phyloP scores from a whole-genome alignment of 805 yeast genomes.

The Isabelozyma pseudorhagii region DNA sequence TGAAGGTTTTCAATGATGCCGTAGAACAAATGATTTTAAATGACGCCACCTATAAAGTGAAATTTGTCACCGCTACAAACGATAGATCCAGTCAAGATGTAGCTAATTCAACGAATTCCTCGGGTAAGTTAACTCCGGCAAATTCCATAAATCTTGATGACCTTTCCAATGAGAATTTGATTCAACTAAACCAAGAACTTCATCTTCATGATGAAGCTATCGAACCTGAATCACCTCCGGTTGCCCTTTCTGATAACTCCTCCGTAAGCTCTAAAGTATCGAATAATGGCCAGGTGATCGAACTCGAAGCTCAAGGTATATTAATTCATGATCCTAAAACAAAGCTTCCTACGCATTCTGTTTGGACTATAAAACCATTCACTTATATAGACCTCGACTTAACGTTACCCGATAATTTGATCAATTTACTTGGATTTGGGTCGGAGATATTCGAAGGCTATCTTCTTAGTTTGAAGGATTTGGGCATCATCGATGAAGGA shows the following conservation, averaged over 20 bases:
- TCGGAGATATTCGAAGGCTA: slow-evolving; percentile 78
- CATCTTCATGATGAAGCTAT: not conserved
- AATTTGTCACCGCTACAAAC: slow-evolving; percentile 58
- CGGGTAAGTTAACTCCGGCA: slow-evolving; percentile 21
- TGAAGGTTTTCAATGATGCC: slow-evolving; percentile 65
- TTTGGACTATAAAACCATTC: slow-evolving; percentile 91
- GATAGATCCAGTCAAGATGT: slow-evolving; percentile 6
- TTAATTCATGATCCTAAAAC: slow-evolving; percentile 62
- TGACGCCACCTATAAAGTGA: slow-evolving; percentile 74
- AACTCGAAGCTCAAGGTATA: slow-evolving; percentile 92
- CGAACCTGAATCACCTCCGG: not conserved
- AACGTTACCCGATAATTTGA: slow-evolving; percentile 65
- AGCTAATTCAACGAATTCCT: slow-evolving; percentile 4
- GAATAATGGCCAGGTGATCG: slow-evolving; percentile 61
- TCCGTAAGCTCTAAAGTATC: slow-evolving; percentile 29
- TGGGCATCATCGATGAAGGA: slow-evolving; percentile 60
- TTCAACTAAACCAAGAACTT: not conserved
- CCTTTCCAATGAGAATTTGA: not conserved
- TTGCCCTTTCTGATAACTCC: not conserved
- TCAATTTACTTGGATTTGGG: slow-evolving; percentile 85
- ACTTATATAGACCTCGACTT: slow-evolving; percentile 59
- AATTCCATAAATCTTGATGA: slow-evolving; percentile 14
- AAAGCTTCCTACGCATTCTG: slow-evolving; percentile 68
- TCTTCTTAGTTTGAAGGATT: slow-evolving; percentile 59
- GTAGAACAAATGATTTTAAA: slow-evolving; percentile 66